Base-by-base conservation (phyloP, 176 grass and related monocot genomes). In the sorghum (Sorghum bicolor) region DNA sequence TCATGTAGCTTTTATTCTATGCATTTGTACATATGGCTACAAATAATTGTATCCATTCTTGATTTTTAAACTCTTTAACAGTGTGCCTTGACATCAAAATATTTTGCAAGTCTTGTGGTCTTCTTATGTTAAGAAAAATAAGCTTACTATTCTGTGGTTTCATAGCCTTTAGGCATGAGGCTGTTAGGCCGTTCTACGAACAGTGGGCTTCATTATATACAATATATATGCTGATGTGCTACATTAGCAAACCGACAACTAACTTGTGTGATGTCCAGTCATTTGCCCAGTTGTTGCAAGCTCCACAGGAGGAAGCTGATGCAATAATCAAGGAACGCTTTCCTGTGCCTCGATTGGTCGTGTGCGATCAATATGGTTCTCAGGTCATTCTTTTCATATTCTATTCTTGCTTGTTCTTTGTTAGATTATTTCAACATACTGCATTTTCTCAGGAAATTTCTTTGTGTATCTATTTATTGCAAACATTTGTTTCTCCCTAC, bases 331-430 rank as follows among this genome's bases (percentile, higher is more conserved):
- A 90, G 66, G 95, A 97, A 53, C 86, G 92, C 11, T 97, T 94
- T 87, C 95, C 95, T 78, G 92, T 89, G 60, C 95, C 95, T 72
- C 92, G 95, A 82, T 89, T 97, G 64, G 92, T 93, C 61, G 87
- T 93, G 65, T 97, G 95, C 15, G 92, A 97, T 86, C 95, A 97
- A 91, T 85, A 97, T 84, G 92, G 95, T 62, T 97, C 92, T 79
- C 95, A 97, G 95, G 95, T 97, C 65, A 89, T 57, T 47, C 80
- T 11, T 40, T 66, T 71, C 37, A 11, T 13, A 55, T 19, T 25
- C 50, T 78, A 25, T 30, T 43, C 36, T 74, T 25, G 3, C 74
- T 72, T 72, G 25, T 29, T 70, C 76, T 17, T n/a, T 37, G 60
- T 55, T 48, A 69, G 26, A 34, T 70, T 43, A 34, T 64, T 43